phyloP scores from a whole-genome alignment of 2,329 filamentous ascomycete species.

The Pseudogymnoascus sp. region DNA sequence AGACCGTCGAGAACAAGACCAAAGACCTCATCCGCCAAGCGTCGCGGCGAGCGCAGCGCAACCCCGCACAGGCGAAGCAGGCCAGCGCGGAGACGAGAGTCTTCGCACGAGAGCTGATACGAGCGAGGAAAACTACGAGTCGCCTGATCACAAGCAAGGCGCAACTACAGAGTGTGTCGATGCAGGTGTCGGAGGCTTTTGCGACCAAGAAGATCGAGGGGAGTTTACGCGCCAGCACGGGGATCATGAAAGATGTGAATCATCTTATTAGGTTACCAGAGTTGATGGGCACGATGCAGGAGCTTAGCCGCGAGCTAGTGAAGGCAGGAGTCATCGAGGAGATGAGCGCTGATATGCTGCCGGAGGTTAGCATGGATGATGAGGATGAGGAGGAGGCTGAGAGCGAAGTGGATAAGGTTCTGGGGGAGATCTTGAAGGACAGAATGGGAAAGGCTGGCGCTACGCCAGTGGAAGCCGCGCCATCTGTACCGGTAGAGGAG shows the following conservation, averaged over 20 bases:
- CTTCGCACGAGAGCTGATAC: slow-evolving; percentile 82
- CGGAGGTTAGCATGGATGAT: slow-evolving; percentile 65
- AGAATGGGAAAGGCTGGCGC: slow-evolving; percentile 60
- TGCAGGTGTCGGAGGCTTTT: slow-evolving; percentile 97
- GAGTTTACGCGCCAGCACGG: slow-evolving; percentile 74
- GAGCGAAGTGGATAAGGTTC: slow-evolving; percentile 83
- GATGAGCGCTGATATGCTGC: slow-evolving; percentile 83
- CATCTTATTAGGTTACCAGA: slow-evolving; percentile 75
- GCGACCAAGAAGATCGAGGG: slow-evolving; percentile 93
- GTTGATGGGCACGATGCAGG: slow-evolving; percentile 80
- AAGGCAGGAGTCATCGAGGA: slow-evolving; percentile 97
- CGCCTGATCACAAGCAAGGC: slow-evolving; percentile 82
- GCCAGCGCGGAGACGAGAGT: slow-evolving; percentile 76
- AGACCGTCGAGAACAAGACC: slow-evolving; percentile 73
- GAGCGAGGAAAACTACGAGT: slow-evolving; percentile 65
- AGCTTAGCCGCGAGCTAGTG: slow-evolving; percentile 78
- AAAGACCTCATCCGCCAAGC: slow-evolving; percentile 78
- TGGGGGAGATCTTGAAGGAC: slow-evolving; percentile 85
- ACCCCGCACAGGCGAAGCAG: slow-evolving; percentile 70
- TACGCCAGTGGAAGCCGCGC: slow-evolving; percentile 47
- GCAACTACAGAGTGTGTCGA: slow-evolving; percentile 84
- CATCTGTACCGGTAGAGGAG: slow-evolving; percentile 42
- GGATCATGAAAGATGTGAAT: slow-evolving; percentile 97
- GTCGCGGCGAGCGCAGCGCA: slow-evolving; percentile 71
- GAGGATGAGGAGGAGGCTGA: slow-evolving; percentile 71